Base-by-base conservation (phyloP, 306 rosid species). In the Prunus mira region DNA sequence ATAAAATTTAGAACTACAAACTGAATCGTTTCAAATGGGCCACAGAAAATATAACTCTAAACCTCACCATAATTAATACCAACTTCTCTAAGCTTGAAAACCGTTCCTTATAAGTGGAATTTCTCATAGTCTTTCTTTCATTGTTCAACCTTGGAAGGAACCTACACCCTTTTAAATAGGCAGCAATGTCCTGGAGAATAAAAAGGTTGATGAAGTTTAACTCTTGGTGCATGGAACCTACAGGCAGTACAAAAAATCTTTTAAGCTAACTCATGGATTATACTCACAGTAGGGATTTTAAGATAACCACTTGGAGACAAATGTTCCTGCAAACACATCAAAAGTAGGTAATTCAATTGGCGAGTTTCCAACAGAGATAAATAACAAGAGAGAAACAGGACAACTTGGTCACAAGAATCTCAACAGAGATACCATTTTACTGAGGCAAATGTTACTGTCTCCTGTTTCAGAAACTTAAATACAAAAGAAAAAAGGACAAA, bases 81-180 rank as follows among this genome's bases (percentile, higher is more conserved):
- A 93, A 80, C 78, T 83, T 89, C 73, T 91, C 82, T 73, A 93
- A 69, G 91, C 96, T 93, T n/a, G 89, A 54, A 73, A 93, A 90
- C 74, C 96, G 84, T 74, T 87, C 84, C 84, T 66, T 88, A 84
- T 88, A 93, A 3, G 89, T 91, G 17, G 85, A 70, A 71, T 91
- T 93, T 72, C 83, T 89, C 41, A 27, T 45, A 47, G n/a, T 60
- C 13, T 18, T 20, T 62, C 83, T 85, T 86, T 93, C 98, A 32
- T 93, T 93, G 72, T 93, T 93, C 65, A 93, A 93, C 82, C 83
- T 83, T 13, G 97, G 98, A 70, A 93, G 98, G 80, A 87, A 93
- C 66, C 13, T 85, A 69, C 97, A 91, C 28, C 90, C 93, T n/a
- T 58, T 73, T 55, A 88, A 32, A 79, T 93, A 93, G 81, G 38